Conservation (phyloP, 1,284 basidiomycete genomes). For the Hymenochaete sp. region DNA sequence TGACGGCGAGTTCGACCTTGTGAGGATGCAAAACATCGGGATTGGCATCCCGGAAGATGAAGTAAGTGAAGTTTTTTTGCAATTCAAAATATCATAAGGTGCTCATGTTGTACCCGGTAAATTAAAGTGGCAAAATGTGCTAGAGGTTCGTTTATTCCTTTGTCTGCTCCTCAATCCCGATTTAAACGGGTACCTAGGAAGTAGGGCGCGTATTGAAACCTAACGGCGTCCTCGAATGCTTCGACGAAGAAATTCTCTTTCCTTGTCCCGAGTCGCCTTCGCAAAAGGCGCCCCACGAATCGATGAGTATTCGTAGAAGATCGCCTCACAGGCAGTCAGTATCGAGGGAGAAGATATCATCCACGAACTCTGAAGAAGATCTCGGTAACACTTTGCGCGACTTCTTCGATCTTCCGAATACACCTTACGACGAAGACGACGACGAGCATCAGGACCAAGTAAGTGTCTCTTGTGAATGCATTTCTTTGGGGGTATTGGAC, state of each 20-base stretch:
- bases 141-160: constrained; percentile 25
- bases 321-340: constrained; percentile 3
- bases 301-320: constrained; percentile 5
- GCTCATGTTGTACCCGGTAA: not conserved
- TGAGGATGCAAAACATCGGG: constrained; percentile 53
- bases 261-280: constrained; percentile 36
- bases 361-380: constrained; percentile 1
- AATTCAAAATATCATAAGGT: not conserved
- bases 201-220: constrained; percentile 52
- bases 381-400: constrained; percentile 1
- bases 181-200: constrained; percentile 41
- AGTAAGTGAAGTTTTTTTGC: constrained; percentile 29
- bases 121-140: constrained; percentile 28
- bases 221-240: constrained; percentile 57
- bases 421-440: constrained; percentile 15
- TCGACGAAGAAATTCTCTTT: constrained; percentile 67
- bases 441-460: constrained; percentile 12
- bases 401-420: constrained; percentile 1
- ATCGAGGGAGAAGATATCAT: constrained; percentile 3
- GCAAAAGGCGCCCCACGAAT: constrained; percentile 22
- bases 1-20: constrained; percentile 49
- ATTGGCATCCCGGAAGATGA: constrained; percentile 65
- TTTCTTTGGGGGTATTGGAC: no score
- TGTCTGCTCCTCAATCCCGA: not conserved
- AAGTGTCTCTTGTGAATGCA: not conserved